Conservation (phyloP, 192 early-diverging fungal genomes). For the Funneliformis mosseae region DNA sequence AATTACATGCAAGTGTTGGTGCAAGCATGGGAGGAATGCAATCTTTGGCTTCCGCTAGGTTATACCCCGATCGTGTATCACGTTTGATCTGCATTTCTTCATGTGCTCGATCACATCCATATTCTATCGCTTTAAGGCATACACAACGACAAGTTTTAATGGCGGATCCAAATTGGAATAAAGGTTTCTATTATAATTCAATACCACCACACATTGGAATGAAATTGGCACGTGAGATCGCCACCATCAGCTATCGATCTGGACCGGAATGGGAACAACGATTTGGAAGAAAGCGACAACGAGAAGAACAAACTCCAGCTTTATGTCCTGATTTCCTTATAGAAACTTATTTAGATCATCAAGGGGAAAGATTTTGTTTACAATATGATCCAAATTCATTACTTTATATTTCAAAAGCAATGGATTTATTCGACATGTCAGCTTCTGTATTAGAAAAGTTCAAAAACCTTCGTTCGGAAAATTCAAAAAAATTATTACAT, state of each 20-base stretch:
- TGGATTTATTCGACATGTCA: conserved; percentile 99
- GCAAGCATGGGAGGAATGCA: conserved; percentile 97
- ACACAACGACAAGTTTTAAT: conserved; percentile 93
- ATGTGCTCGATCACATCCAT: conserved; percentile 93
- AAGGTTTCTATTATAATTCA: conserved; percentile 90
- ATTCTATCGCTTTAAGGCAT: conserved; percentile 91
- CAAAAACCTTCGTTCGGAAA: conserved; percentile 43
- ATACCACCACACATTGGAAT: conserved; percentile 90
- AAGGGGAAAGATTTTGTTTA: conserved; percentile 88
- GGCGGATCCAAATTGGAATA: conserved; percentile 95
- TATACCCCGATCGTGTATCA: conserved; percentile 82
- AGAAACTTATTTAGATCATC: conserved; percentile 96
- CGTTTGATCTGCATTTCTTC: conserved; percentile 85
- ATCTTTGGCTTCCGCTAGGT: conserved; percentile 79
- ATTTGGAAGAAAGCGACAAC: conserved; percentile 83
- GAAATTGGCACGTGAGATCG: conserved; percentile 94
- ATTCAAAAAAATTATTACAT: conserved; percentile 37
- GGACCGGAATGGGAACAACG: conserved; percentile 98
- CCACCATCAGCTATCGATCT: conserved; percentile 91
- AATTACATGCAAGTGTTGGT: conserved; percentile 88
- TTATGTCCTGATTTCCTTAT: conserved; percentile 94
- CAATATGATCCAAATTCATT: conserved; percentile 94
- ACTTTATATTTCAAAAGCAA: conserved; percentile 93
- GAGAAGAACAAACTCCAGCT: conserved; percentile 72
- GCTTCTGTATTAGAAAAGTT: conserved; percentile 50